Conservation (phyloP, 2,329 filamentous ascomycete species). For the Clonostachys rhizophaga region DNA sequence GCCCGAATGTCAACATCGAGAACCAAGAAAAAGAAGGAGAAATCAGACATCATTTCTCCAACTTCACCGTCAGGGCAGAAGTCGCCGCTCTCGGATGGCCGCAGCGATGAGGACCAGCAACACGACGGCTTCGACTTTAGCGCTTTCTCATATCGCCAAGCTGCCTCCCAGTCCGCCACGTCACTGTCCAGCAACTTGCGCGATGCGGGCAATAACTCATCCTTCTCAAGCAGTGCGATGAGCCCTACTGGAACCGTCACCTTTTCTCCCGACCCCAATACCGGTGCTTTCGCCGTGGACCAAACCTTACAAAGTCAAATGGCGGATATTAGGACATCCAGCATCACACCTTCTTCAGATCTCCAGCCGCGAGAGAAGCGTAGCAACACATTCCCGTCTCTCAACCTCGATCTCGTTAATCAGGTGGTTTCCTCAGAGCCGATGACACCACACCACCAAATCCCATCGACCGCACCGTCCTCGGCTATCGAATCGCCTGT, state of each 20-base stretch:
- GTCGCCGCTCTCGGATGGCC: conserved; percentile 65
- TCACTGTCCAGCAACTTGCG: conserved; percentile 18
- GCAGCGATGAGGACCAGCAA: conserved; percentile 65
- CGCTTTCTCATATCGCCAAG: conserved; percentile 20
- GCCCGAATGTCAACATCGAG: conserved; percentile 47
- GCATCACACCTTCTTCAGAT: neutral
- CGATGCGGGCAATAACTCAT: conserved; percentile 23
- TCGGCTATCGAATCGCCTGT: conserved; percentile 48
- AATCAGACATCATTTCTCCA: conserved; percentile 51
- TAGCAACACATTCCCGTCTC: conserved; percentile 80
- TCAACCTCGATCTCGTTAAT: conserved; percentile 56
- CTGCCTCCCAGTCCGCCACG: conserved; percentile 25
- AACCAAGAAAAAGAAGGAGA: conserved; percentile 1
- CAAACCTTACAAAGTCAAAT: conserved; percentile 1
- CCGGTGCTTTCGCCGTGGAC: conserved; percentile 54
- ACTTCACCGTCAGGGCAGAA: conserved; percentile 63
- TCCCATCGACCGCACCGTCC: conserved; percentile 40
- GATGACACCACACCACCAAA: conserved; percentile 43
- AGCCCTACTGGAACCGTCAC: conserved; percentile 71
- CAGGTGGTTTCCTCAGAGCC: conserved; percentile 33
- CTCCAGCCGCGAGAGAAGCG: conserved; percentile 53
- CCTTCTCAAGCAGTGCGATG: conserved; percentile 66
- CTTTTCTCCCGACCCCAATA: conserved; percentile 71
- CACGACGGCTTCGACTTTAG: conserved; percentile 20
- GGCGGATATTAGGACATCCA: too few relatives aligned